Evolutionary conservation across 768 basidiomycete species (phyloP).

Genomic region (Crepidotus variabilis): DNA sequence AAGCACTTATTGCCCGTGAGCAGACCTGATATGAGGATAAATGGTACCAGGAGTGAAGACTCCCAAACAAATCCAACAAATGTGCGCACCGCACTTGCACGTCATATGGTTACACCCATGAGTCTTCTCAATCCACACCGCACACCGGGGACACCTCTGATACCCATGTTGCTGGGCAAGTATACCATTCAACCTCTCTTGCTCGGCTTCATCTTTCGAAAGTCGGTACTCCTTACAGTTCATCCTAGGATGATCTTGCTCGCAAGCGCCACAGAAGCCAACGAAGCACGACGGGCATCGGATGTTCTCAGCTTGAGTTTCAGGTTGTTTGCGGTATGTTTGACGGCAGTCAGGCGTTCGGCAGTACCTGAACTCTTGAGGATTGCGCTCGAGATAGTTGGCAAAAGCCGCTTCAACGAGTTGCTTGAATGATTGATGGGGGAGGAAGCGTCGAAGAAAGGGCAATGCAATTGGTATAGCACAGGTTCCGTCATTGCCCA

Average conservation of each 20-base stretch:
- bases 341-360: constrained; percentile 70
- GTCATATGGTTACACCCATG: constrained; percentile 54
- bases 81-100: constrained; percentile 47
- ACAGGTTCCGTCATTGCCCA: constrained; percentile 57
- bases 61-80: constrained; percentile 53
- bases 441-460: constrained; percentile 46
- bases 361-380: constrained; percentile 60
- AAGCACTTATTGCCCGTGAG: constrained; percentile 7
- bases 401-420: constrained; percentile 55
- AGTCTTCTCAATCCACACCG: constrained; percentile 41
- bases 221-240: constrained; percentile 37
- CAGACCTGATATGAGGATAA: constrained; percentile 31
- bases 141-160: constrained; percentile 45
- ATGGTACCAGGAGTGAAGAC: constrained; percentile 25
- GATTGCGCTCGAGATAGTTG: constrained; percentile 48
- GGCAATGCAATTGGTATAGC: constrained; percentile 46
- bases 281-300: constrained; percentile 41
- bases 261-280: constrained; percentile 17
- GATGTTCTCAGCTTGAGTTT: constrained; percentile 21
- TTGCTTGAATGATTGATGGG: constrained; percentile 42
- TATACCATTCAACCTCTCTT: constrained; percentile 36
- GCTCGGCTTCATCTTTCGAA: constrained; percentile 30
- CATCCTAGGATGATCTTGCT: constrained; percentile 48
- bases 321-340: constrained; percentile 43
- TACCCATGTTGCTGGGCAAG: constrained; percentile 35